These are phyloP conservation scores for Podospora pseudoanserina DNA, from an alignment of 495 filamentous ascomycete genomes.

Conservation along the genomic window DNA sequence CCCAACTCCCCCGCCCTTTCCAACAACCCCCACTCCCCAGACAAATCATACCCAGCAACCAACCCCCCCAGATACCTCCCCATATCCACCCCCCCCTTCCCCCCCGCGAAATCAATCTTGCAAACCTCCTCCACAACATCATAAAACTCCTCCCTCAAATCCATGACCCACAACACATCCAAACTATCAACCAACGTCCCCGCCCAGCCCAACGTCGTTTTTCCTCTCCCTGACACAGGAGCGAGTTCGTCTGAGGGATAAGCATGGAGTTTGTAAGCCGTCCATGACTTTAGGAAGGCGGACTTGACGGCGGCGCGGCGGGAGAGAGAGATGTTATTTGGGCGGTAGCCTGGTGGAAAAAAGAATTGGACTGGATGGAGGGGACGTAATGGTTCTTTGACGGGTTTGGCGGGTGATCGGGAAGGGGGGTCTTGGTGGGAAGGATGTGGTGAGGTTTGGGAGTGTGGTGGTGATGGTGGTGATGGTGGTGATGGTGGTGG, in stretches of 20 bases:
- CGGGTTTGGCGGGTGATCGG: conserved; percentile 35
- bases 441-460: not conserved
- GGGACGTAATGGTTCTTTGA: conserved; percentile 28
- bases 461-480: not conserved
- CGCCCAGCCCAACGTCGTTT: conserved; percentile 81
- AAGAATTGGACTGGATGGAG: conserved; percentile 35
- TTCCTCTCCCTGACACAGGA: conserved; percentile 53
- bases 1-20: conserved; percentile 77
- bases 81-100: too few species aligned
- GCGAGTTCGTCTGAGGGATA: conserved; percentile 73
- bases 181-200: conserved; percentile 82
- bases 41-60: conserved; percentile 72
- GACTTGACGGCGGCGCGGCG: conserved; percentile 50
- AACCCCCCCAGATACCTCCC: conserved; percentile 52
- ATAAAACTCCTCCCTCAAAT: conserved; percentile 71
- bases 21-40: conserved; percentile 54
- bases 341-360: conserved; percentile 31
- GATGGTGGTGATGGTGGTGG: not conserved
- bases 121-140: conserved; percentile 63
- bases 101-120: conserved; percentile 55
- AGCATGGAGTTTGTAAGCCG: conserved; percentile 66
- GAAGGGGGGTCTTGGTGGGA: conserved; percentile 21
- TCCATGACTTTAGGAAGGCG: conserved; percentile 69
- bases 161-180: conserved; percentile 91
- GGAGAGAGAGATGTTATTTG: conserved; percentile 16